Base-by-base conservation (phyloP, 1,284 basidiomycete genomes). In the Ustilago vetiveriae region DNA sequence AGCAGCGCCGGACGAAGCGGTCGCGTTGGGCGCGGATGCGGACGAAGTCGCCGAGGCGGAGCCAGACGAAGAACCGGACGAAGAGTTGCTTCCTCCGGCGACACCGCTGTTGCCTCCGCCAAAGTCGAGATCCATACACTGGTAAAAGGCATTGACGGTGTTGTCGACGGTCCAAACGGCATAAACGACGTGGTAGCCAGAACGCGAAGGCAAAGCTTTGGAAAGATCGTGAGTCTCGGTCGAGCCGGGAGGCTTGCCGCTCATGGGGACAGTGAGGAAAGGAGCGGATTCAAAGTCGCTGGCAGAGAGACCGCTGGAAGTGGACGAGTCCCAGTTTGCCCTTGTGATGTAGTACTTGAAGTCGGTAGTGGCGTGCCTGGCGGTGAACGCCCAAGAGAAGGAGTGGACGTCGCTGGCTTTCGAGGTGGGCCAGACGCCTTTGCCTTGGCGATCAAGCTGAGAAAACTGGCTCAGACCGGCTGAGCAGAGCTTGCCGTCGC, bases 291-390 rank as follows among this genome's bases (percentile, higher is more conserved):
- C 68, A 16, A 71, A 47, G 16, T 71, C 68, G 51, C 24, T 46
- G 5, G 58, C 54, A 21, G 39, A 30, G 10, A 71, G 43, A 3
- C 50, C 63, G 4, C 17, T 6, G 24, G 47, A 46, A 13, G 36
- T 52, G 38, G 45, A 22, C 16, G 56, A 45, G 26, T 71, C 40
- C 68, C 68, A 71, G 39, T 23, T 47, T 3, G 46, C 10, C 30
- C 63, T 66, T 37, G 68, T 71, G 63, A 71, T 62, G 16, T 33
- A 71, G 58, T 71, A 71, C 47, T 59, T 60, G 41, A 71, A 71
- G 52, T 67, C 54, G 47, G 62, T 67, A n/a, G 68, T 67, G n/a
- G 68, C 57, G 27, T 71, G 68, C 40, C 44, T 53, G n/a, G 63
- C 68, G 54, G 63, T 66, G 33, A 71, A 66, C 8, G 54, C 67